phyloP scores from a whole-genome alignment of 352 stramenopile species.

The Pythium phragmitis region DNA sequence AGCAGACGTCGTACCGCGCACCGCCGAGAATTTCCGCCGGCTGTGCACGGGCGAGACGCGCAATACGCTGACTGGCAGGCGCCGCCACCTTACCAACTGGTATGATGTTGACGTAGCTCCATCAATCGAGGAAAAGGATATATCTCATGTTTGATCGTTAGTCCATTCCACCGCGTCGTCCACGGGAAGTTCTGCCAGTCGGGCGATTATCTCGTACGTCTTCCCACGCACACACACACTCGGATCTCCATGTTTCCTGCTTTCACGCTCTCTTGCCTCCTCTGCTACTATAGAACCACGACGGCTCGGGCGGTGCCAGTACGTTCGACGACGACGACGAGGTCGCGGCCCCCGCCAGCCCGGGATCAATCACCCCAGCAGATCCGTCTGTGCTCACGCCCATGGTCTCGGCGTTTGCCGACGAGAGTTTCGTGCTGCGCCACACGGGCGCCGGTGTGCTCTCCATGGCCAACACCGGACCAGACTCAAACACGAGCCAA shows the following conservation, averaged over 20 bases:
- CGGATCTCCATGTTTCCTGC: too few species aligned
- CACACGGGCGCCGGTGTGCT: conserved; percentile 89
- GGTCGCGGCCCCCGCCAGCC: background rate
- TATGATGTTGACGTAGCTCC: conserved; percentile 6
- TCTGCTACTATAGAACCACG: conserved; percentile 59
- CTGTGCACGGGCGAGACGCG: conserved; percentile 93
- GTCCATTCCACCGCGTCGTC: conserved; percentile 92
- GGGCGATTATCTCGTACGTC: conserved; percentile 83
- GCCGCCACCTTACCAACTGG: conserved; percentile 52
- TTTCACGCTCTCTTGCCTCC: conserved; percentile 1
- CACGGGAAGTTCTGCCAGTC: conserved; percentile 89
- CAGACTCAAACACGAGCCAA: conserved; percentile 94
- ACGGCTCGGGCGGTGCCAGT: conserved; percentile 78
- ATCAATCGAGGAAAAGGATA: background rate
- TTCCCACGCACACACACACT: too few species aligned
- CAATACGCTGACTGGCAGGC: conserved; percentile 51
- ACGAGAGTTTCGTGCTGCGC: conserved; percentile 94
- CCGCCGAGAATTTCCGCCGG: conserved; percentile 95
- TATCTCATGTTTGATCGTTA: conserved; percentile 19
- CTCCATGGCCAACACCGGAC: conserved; percentile 94
- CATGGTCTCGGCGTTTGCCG: conserved; percentile 64
- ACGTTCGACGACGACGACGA: conserved; percentile 69
- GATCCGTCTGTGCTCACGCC: conserved; percentile 5
- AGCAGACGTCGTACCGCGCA: conserved; percentile 93
- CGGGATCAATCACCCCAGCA: background rate